Percentiles rank a stretch among this genome's conserved stretches.
Conservation (phyloP, 2,329 filamentous ascomycete species). For the Orbilia oligospora region DNA sequence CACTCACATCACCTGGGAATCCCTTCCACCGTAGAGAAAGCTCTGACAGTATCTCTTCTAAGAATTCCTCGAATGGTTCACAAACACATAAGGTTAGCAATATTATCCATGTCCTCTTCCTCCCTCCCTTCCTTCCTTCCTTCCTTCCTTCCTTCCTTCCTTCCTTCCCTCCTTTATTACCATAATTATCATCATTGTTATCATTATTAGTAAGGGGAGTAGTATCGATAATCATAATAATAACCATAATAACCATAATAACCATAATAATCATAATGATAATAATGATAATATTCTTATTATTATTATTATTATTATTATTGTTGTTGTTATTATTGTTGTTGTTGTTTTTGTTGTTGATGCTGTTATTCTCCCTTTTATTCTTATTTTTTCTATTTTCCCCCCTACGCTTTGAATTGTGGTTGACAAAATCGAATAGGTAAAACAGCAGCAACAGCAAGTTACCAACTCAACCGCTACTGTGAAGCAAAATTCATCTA, state of each 20-base stretch:
- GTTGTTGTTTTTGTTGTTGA: no score
- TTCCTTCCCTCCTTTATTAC: no score
- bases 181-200: no score
- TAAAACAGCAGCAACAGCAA: conserved; percentile 51
- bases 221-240: no score
- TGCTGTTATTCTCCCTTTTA: no score
- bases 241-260: no score
- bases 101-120: background rate
- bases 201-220: no score
- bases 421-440: conserved; percentile 21
- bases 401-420: background rate
- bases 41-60: conserved; percentile 53
- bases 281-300: no score
- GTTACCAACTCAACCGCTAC: conserved; percentile 66
- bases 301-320: no score
- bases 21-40: conserved; percentile 55
- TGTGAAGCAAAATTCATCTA: conserved; percentile 65
- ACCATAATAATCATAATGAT: no score
- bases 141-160: background rate
- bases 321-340: no score
- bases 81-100: conserved; percentile 46
- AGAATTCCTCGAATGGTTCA: conserved; percentile 55
- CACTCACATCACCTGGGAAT: conserved; percentile 48
- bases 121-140: background rate
- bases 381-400: background rate